phyloP scores from a whole-genome alignment of 805 yeast genomes.

The Myxozyma geophila region DNA sequence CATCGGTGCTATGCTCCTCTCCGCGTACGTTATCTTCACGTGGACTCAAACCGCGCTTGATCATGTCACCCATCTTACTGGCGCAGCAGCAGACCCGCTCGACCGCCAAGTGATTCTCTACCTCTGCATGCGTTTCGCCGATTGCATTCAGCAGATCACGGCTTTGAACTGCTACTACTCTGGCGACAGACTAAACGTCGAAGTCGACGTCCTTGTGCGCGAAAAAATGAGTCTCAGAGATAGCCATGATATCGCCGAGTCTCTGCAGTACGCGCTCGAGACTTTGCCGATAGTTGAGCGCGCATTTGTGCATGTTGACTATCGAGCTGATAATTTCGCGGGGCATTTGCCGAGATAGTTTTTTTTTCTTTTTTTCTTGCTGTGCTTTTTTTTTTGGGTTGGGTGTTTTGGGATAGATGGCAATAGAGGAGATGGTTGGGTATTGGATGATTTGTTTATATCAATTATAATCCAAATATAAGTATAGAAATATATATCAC shows the following conservation, averaged over 20 bases:
- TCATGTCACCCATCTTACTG: constrained; percentile 75
- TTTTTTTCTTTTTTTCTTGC: background rate
- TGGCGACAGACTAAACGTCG: constrained; percentile 77
- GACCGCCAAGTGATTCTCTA: constrained; percentile 72
- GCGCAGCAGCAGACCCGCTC: constrained; percentile 65
- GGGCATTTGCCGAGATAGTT: constrained; percentile 17
- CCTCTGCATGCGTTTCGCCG: constrained; percentile 70
- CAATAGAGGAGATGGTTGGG: no score
- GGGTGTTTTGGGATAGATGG: background rate
- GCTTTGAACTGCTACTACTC: constrained; percentile 74
- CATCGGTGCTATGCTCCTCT: constrained; percentile 67
- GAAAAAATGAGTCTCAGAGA: constrained; percentile 60
- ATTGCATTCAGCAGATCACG: constrained; percentile 64
- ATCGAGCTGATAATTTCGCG: constrained; percentile 22
- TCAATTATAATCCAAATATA: no score
- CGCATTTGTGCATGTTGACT: constrained; percentile 78
- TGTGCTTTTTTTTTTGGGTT: background rate
- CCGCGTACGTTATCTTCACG: constrained; percentile 62
- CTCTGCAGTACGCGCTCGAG: constrained; percentile 78
- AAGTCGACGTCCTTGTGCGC: constrained; percentile 70
- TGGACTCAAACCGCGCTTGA: constrained; percentile 73
- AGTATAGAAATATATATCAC: no score
- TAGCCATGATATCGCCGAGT: constrained; percentile 79
- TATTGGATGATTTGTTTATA: no score
- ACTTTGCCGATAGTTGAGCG: constrained; percentile 77